These are phyloP conservation scores for Dacryopinax primogenitus DNA, from an alignment of 768 basidiomycete genomes.

Conservation along the genomic window DNA sequence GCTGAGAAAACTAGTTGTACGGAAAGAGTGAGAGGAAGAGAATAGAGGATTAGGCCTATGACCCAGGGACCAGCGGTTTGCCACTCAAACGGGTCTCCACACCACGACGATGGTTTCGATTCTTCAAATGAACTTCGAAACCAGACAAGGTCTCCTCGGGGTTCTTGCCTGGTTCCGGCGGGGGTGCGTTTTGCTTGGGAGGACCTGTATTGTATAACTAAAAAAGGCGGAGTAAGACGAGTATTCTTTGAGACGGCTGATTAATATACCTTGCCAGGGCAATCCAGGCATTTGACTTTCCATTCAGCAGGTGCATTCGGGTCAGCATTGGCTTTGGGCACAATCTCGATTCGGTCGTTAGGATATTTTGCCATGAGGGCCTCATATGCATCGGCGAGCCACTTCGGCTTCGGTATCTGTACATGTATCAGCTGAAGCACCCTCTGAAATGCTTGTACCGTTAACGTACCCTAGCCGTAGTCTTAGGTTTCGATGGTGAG, in stretches of 20 bases:
- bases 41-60: no score
- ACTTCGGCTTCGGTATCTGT: constrained; percentile 43
- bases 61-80: no score
- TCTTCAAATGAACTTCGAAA: constrained; percentile 86
- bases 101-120: constrained; percentile 62
- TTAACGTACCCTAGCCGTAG: neutral
- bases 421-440: neutral
- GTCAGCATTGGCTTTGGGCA: constrained; percentile 41
- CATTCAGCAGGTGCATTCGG: constrained; percentile 55
- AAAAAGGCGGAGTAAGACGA: neutral
- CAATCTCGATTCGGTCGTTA: constrained; percentile 70
- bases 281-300: constrained; percentile 83
- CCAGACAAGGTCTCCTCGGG: constrained; percentile 65
- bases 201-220: constrained; percentile 87
- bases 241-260: neutral
- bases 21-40: no score
- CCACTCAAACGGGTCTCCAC: constrained; percentile 44
- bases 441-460: neutral
- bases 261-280: constrained; percentile 73
- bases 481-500: neutral
- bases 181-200: neutral
- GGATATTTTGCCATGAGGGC: constrained; percentile 60
- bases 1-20: no score
- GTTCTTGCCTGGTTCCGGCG: constrained; percentile 1
- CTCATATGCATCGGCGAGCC: constrained; percentile 58